Evolutionary conservation across 441 rosid genomes (phyloP), one percentile per base, ranked within the genome.

Genomic region (Populus trichocarpa): DNA sequence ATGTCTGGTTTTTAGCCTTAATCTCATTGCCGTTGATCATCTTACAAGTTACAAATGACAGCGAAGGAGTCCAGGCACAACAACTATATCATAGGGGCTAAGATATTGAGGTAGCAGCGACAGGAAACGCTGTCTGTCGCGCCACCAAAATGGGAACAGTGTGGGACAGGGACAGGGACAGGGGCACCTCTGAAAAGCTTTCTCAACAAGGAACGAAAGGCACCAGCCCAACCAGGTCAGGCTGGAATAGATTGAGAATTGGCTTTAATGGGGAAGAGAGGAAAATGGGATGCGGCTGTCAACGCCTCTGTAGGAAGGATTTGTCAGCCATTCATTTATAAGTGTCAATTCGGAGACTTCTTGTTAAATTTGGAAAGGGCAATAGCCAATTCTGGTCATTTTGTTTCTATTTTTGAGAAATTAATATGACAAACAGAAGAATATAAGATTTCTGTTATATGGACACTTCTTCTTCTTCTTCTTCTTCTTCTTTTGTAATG

Each of bases 291-390:
- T 8, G 74, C 79, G 77, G 73, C 67, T 25, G 79, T 78, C 72
- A 40, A 14, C 71, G 77, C 66, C 64, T 20, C 42, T 77, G 64
- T 74, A 46, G 74, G 65, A 69, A 23, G 40, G 28, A n/a, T 7
- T 30, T 59, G 32, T 72, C 61, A 23, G 79, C 87, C 90, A 30
- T 78, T 75, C 83, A 35, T 84, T 84, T 81, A 10, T 78, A 85
- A 83, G 81, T 22, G 77, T 33, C 33, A 69, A 10, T 14, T 25
- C 23, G 23, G 66, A 20, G 8, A 3, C 0, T 32, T 68, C 8
- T 67, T 35, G 77, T 77, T 86, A 80, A 71, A 69, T 80, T 82
- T 79, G 84, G 87, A 53, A 35, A 32, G 8, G 8, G 61, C 10
- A n/a, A 0, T 46, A 9, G 42, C 16, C 13, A 46, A 57, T 40